phyloP scores from a whole-genome alignment of 768 basidiomycete species.

The Tricholoma terreum region DNA sequence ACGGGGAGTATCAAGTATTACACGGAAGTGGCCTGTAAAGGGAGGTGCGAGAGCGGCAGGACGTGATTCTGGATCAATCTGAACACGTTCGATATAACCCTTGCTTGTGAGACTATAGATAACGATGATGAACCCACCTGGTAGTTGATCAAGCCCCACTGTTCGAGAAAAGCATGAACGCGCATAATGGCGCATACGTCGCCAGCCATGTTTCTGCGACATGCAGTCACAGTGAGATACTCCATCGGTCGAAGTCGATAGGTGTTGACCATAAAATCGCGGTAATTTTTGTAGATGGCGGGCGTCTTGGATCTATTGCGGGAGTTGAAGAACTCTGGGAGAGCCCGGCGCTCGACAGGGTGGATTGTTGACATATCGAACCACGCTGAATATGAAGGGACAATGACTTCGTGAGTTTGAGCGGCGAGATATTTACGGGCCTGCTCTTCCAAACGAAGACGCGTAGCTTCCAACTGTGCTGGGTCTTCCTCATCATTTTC shows the following conservation, averaged over 20 bases:
- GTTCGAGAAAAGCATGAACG: constrained; percentile 97
- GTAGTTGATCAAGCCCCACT: constrained; percentile 99
- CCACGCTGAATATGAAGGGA: constrained; percentile 97
- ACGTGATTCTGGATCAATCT: constrained; percentile 97
- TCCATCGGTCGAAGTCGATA: constrained; percentile 92
- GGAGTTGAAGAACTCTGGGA: constrained; percentile 98
- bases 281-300: constrained; percentile 96
- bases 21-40: constrained; percentile 98
- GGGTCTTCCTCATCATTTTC: constrained; percentile 86
- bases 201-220: constrained; percentile 91
- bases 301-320: constrained; percentile 95
- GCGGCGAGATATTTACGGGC: constrained; percentile 93
- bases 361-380: constrained; percentile 95
- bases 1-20: constrained; percentile 94
- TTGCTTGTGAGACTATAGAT: constrained; percentile 1
- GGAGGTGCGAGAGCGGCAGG: constrained; percentile 94
- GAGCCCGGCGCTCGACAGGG: constrained; percentile 83
- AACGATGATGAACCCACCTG: constrained; percentile 56
- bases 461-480: constrained; percentile 77
- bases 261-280: constrained; percentile 99
- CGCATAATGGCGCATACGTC: constrained; percentile 99
- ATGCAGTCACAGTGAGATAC: constrained; percentile 97
- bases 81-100: background rate
- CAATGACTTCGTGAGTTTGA: constrained; percentile 95
- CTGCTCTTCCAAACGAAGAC: constrained; percentile 77